Conservation (phyloP, 78 protist species). For the Emiliania huxleyi region DNA sequence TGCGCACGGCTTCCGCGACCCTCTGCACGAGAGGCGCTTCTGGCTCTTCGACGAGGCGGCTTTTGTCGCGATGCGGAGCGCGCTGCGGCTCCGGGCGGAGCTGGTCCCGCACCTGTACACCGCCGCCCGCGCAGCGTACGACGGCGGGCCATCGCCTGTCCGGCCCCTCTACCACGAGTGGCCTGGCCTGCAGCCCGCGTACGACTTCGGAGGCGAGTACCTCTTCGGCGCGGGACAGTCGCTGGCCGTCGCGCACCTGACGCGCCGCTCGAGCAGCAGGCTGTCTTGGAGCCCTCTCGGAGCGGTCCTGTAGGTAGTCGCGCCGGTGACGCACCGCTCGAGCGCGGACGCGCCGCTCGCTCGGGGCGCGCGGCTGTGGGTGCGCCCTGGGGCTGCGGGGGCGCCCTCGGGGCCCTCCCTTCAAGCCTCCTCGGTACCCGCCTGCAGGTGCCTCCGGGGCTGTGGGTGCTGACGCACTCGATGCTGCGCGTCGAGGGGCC, state of each 20-base stretch:
- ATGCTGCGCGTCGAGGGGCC: too few relatives aligned
- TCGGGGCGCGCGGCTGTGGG: too few relatives aligned
- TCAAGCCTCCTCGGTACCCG: too few relatives aligned
- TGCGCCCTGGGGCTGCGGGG: too few relatives aligned
- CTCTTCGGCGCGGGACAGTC: constrained; percentile 65
- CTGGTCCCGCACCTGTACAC: constrained; percentile 71
- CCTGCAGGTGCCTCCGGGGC: constrained; percentile 47
- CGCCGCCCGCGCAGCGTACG: not conserved
- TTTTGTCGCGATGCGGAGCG: constrained; percentile 23
- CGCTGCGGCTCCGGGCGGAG: constrained; percentile 28
- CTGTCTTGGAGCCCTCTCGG: too few relatives aligned
- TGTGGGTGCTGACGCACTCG: constrained; percentile 1
- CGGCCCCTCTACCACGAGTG: constrained; percentile 9
- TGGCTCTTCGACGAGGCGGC: not conserved
- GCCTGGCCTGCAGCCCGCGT: not conserved
- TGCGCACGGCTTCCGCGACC: constrained; percentile 18
- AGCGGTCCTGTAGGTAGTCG: too few relatives aligned
- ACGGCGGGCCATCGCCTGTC: not conserved
- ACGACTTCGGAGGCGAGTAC: not conserved
- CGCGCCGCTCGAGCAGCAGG: too few relatives aligned
- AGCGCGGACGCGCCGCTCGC: too few relatives aligned
- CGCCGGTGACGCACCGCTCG: too few relatives aligned
- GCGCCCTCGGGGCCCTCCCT: too few relatives aligned
- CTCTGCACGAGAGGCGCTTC: not conserved
- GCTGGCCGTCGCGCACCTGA: too few relatives aligned